Evolutionary conservation across 2,329 filamentous ascomycete species (phyloP), one percentile per base, ranked within the genome.

Genomic region (Rhexocercosporidium sp.): DNA sequence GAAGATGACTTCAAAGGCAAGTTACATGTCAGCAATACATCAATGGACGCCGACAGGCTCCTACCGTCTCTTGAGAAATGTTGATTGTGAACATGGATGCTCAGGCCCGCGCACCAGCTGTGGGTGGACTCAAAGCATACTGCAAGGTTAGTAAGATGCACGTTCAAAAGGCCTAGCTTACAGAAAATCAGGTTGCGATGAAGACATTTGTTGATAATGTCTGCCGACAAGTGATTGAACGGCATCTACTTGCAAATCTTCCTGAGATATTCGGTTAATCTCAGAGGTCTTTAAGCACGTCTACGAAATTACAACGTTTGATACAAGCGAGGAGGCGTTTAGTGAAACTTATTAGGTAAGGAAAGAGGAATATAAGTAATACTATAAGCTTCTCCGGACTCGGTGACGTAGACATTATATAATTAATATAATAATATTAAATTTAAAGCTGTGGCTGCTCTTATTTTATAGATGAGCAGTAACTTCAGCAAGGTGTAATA

Each of bases 161-260:
- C n/a, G n/a, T n/a, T 18, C n/a, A 25, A 37, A 11, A 31, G 29
- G 29, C 29, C 29, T 31, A 25, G 27, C 25, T 18, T 51, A 62
- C 62, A 34, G 41, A 62, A 31, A n/a, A 7, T 37, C 9, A 75
- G 75, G 75, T 76, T 16, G 66, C 68, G 4, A 54, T 73, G 20
- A 75, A 76, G 51, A 73, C 68, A 0, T 77, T 76, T 29, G 66
- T 76, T 11, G 73, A 75, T 53, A 76, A 76, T 62, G 68, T 76
- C 3, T 76, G 73, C 14, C 69, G 66, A 1, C 74, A 76, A 37
- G 71, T 73, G 1, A 66, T 76, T 27, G 74, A 77, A 44, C 69
- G 75, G 12, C 74, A 75, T 46, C 9, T 41, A 12, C 37, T 41
- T 41, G 9, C 37, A 18, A 41, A 12, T 14, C 37, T 41, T 14